Percentiles rank a stretch among this genome's conserved stretches.
phyloP scores from a whole-genome alignment of 768 basidiomycete genomes.

The Phlegmacium glaucopus region DNA sequence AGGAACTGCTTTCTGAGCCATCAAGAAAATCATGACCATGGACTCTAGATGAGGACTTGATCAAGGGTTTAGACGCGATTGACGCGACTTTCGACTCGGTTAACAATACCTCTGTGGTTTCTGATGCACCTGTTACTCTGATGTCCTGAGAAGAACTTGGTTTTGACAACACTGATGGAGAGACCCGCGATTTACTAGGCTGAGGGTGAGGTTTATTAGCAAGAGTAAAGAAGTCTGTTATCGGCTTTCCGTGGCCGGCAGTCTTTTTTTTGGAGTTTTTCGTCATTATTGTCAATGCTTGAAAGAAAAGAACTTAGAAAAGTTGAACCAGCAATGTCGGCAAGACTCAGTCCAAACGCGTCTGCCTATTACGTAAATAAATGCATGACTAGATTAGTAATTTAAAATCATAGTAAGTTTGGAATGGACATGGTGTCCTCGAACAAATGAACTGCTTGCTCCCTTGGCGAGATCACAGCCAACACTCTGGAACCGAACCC shows the following conservation, averaged over 20 bases:
- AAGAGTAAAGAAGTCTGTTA: slow-evolving; percentile 55
- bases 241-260: slow-evolving; percentile 22
- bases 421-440: too few relatives aligned
- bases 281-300: too few relatives aligned
- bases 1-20: background rate
- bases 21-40: background rate
- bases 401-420: too few relatives aligned
- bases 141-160: too few relatives aligned
- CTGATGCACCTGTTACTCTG: background rate
- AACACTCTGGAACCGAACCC: slow-evolving; percentile 45
- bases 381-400: too few relatives aligned
- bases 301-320: too few relatives aligned
- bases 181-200: too few relatives aligned
- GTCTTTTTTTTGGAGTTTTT: slow-evolving; percentile 26
- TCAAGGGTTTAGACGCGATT: background rate
- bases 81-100: background rate
- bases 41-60: background rate
- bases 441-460: slow-evolving; percentile 36
- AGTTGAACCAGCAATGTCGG: too few relatives aligned
- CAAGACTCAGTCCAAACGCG: too few relatives aligned
- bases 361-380: too few relatives aligned
- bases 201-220: too few relatives aligned
- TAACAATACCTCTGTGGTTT: background rate
- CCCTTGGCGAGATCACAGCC: slow-evolving; percentile 49
- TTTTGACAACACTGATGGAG: too few relatives aligned